Evolutionary conservation across 306 rosid genomes (phyloP), one percentile per base, ranked within the genome.

Genomic region (Astragalus membranaceus): DNA sequence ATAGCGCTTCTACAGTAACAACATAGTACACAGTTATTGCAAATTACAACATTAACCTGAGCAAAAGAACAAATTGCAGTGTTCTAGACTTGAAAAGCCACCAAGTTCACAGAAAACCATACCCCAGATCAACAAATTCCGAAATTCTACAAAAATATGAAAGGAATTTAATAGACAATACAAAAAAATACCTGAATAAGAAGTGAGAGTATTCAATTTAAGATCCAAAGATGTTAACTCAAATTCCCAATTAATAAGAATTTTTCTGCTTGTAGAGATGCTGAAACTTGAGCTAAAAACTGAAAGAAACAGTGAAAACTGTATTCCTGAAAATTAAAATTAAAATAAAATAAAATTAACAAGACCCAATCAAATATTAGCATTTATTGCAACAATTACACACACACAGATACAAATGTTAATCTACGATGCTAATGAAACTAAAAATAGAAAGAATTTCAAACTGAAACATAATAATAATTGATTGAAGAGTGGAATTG

Each of bases 281-380:
- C 67, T 65, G 15, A 79, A 79, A 64, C 41, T 42, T 14, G 69
- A 81, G 80, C 81, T 30, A 29, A 44, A 65, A 69, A 71, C 76
- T 39, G 85, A 75, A 71, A 54, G 67, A 67, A 64, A 67, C 62
- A 64, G 81, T 62, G 49, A 44, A 17, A 61, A 79, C 51, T 15
- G 82, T 75, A 77, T 49, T 59, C 86, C 89, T 85, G 86, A 77
- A 76, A 83, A 44, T 14, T 1, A 71, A 3, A 50, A 35, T 20
- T 8, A 37, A 3, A 68, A 59, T 17, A 5, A 57, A 15, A 9
- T 4, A 4, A 15, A 75, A 54, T 3, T 58, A 36, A 46, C 20
- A 6, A 63, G 13, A 23, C 20, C 10, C 33, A 41, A 64, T 29
- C 7, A 5, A 44, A 11, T 43, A 64, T 44, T 29, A 5, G 26